Base-by-base conservation (phyloP, 208 protist species). In the Herpetomonas muscarum region DNA sequence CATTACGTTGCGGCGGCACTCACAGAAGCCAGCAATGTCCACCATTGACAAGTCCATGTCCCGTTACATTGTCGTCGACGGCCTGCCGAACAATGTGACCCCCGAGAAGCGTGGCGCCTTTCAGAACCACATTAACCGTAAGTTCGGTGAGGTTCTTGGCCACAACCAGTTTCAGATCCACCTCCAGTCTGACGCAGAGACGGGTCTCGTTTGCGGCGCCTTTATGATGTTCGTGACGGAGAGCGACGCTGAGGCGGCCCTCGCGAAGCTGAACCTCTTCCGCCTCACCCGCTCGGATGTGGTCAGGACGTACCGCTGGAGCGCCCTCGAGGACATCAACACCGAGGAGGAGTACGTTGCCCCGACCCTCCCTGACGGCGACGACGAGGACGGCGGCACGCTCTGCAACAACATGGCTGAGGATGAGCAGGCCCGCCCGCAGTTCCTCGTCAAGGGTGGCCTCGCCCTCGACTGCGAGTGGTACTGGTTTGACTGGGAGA, bases 401-500 rank as follows among this genome's bases (percentile, higher is more conserved):
- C 72, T 95, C 48, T 67, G 67, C 22, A 79, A 95, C 76, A 91
- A 80, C 56, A 91, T 95, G 81, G 76, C 70, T 10, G 79, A 90
- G 51, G 89, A 95, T 56, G 34, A 60, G 24, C 73, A 90, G 62
- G 85, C 73, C 13, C 84, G 84, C 25, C 85, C 89, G 39, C 85
- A 93, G 81, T 95, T 87, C 57, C 53, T 95, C 53, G 73, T 86
- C 55, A 95, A 95, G 64, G 76, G 76, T 7, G 85, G 83, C 44
- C 41, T 79, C 12, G 48, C 59, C 22, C 76, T 81, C 52, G 83
- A 92, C 71, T 76, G 76, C 55, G 78, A 86, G 58, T 93, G 85
- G 89, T 90, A 89, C 67, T 90, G 80, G 85, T 92, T 83, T 55
- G 82, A 91, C 64, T 89, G 84, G 67, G 78, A 84, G 57, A 84